Conservation (phyloP, 2,329 filamentous ascomycete genomes). For the Fusarium haematococcum region DNA sequence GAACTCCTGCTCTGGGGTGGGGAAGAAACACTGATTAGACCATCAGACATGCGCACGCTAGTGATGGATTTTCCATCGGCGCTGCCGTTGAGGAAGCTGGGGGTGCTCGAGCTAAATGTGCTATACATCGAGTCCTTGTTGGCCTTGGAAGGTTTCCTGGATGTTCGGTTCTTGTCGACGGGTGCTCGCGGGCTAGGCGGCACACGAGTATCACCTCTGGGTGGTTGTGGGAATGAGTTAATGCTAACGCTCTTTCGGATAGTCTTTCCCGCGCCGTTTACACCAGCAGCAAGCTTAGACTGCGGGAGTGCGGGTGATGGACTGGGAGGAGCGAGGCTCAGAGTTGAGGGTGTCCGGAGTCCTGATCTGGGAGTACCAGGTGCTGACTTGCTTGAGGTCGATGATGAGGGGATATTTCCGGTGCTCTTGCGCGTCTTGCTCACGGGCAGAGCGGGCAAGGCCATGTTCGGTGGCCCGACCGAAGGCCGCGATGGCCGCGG, state of each 20-base stretch:
- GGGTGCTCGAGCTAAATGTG: conserved; percentile 64
- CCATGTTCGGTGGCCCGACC: conserved; percentile 76
- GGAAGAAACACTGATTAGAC: conserved; percentile 81
- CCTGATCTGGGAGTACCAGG: conserved; percentile 67
- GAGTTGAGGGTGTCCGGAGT: conserved; percentile 70
- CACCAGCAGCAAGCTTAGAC: conserved; percentile 65
- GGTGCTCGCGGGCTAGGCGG: conserved; percentile 70
- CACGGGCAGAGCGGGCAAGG: conserved; percentile 80
- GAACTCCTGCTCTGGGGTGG: conserved; percentile 91
- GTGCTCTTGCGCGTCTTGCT: conserved; percentile 78
- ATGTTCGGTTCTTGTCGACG: conserved; percentile 59
- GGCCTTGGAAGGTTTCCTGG: conserved; percentile 65
- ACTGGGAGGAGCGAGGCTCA: conserved; percentile 63
- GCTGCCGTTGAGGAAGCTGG: conserved; percentile 83
- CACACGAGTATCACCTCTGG: conserved; percentile 72
- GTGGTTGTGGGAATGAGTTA: conserved; percentile 92
- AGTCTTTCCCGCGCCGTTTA: conserved; percentile 73
- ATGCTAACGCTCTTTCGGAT: conserved; percentile 92
- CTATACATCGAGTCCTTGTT: conserved; percentile 65
- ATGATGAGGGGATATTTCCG: conserved; percentile 56
- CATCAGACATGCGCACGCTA: conserved; percentile 76
- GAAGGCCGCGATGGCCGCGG: conserved; percentile 76
- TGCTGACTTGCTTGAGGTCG: conserved; percentile 52
- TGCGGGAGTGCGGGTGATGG: conserved; percentile 67
- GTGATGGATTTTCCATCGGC: conserved; percentile 81